Percentiles rank a stretch among this genome's conserved stretches.
phyloP scores from a whole-genome alignment of 2,329 filamentous ascomycete species.

The Aspergillus versicolor region DNA sequence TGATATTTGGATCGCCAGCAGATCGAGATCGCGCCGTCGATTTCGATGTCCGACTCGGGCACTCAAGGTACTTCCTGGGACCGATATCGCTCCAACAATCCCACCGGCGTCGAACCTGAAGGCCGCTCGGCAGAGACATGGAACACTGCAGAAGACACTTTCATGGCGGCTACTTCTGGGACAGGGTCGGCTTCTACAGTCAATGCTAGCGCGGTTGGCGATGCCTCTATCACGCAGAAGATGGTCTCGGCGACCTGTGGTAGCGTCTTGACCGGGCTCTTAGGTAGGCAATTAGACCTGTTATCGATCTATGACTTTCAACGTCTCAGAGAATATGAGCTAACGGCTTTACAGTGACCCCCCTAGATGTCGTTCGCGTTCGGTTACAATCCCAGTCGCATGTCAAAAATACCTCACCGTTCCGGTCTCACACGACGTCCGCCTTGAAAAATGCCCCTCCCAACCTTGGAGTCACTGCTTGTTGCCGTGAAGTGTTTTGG shows the following conservation, averaged over 20 bases:
- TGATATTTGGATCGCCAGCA: not conserved
- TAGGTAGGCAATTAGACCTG: constrained; percentile 61
- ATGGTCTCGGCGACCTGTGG: constrained; percentile 94
- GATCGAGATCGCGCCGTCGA: constrained; percentile 4
- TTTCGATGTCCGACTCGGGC: constrained; percentile 29
- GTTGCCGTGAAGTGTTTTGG: constrained; percentile 97
- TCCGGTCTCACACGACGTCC: constrained; percentile 49
- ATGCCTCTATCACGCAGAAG: constrained; percentile 82
- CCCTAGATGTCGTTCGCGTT: constrained; percentile 93
- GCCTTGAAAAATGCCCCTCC: constrained; percentile 70
- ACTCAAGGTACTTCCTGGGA: constrained; percentile 23
- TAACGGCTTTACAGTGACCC: constrained; percentile 65
- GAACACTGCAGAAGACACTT: constrained; percentile 31
- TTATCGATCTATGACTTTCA: not conserved
- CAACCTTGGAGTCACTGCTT: constrained; percentile 87
- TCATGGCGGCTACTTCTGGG: constrained; percentile 34
- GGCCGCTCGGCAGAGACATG: constrained; percentile 26
- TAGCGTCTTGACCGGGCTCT: constrained; percentile 82
- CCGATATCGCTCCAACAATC: constrained; percentile 23
- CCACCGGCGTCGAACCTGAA: constrained; percentile 12
- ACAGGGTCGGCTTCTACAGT: constrained; percentile 22
- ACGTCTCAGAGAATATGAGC: constrained; percentile 3
- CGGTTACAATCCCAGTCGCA: constrained; percentile 81
- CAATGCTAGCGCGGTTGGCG: constrained; percentile 21
- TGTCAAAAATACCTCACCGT: constrained; percentile 55